Evolutionary conservation across 495 filamentous ascomycete genomes (phyloP).

Genomic region (Penicillium canescens): DNA sequence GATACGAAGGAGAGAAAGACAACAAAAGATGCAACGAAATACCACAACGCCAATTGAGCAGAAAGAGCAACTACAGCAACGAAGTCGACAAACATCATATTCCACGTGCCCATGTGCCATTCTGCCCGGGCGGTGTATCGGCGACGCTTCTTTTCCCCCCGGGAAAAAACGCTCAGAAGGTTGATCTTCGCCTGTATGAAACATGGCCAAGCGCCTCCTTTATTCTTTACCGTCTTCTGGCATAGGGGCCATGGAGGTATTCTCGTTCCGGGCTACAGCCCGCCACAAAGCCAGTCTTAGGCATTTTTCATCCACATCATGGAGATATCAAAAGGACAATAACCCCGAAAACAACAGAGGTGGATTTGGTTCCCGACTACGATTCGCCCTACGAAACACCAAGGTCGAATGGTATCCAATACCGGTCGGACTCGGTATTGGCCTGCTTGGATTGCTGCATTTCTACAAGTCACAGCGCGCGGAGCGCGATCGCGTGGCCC

Average conservation of each 20-base stretch:
- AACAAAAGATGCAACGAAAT: background rate
- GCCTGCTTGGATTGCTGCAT: constrained; percentile 79
- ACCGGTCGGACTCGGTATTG: constrained; percentile 85
- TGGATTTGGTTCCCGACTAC: constrained; percentile 63
- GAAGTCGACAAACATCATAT: background rate
- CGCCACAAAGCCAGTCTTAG: constrained; percentile 35
- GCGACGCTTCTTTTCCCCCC: constrained; percentile 10
- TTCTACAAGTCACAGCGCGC: constrained; percentile 72
- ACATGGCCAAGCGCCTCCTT: constrained; percentile 44
- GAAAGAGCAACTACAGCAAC: background rate
- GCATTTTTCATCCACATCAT: constrained; percentile 44
- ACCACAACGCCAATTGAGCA: background rate
- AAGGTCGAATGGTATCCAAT: constrained; percentile 96
- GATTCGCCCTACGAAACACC: constrained; percentile 65
- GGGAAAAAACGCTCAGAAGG: constrained; percentile 14
- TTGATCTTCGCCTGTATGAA: constrained; percentile 21
- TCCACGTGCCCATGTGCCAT: constrained; percentile 11
- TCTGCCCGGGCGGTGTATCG: constrained; percentile 20
- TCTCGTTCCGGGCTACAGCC: constrained; percentile 43
- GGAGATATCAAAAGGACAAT: constrained; percentile 37
- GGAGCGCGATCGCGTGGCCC: constrained; percentile 48
- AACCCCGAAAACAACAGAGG: constrained; percentile 47
- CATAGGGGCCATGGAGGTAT: constrained; percentile 36
- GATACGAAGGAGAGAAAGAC: background rate
- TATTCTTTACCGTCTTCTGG: constrained; percentile 27